A percentile compares a stretch with the other conserved stretches of the same genome.
These are phyloP conservation scores for Aspergillus ochraceus DNA, from an alignment of 2,329 filamentous ascomycete species.

Conservation along the genomic window DNA sequence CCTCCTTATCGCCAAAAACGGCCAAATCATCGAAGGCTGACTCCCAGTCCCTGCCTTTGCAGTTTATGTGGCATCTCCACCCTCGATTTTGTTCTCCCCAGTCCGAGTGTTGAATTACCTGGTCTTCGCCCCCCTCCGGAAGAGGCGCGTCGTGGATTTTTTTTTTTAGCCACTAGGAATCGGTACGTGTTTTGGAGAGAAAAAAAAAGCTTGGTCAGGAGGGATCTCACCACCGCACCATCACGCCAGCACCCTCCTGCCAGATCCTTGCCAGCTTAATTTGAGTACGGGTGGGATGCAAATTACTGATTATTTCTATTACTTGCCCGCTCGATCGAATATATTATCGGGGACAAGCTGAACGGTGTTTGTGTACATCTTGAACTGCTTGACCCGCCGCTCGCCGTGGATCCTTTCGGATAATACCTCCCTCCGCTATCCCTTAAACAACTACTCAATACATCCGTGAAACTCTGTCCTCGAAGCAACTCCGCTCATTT, in stretches of 20 bases:
- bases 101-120: not conserved
- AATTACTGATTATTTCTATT: not conserved
- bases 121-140: not conserved
- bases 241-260: not conserved
- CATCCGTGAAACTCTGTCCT: not conserved
- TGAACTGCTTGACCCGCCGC: slow-evolving; percentile 3
- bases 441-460: not conserved
- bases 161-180: not conserved
- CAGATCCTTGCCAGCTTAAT: not conserved
- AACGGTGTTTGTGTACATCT: not conserved
- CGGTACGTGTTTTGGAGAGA: not conserved
- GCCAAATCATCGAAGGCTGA: not conserved
- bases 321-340: not conserved
- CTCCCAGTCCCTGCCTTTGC: not conserved
- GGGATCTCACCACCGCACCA: not conserved
- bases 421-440: slow-evolving; percentile 6
- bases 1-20: not conserved
- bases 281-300: not conserved
- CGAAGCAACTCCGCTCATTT: not conserved
- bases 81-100: not conserved
- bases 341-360: not conserved
- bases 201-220: not conserved
- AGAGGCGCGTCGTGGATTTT: not conserved
- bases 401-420: slow-evolving; percentile 1
- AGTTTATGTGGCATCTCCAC: not conserved